Evolutionary conservation across 2,329 filamentous ascomycete species (phyloP).

Genomic region (Magnaporthiopsis incrustans): DNA sequence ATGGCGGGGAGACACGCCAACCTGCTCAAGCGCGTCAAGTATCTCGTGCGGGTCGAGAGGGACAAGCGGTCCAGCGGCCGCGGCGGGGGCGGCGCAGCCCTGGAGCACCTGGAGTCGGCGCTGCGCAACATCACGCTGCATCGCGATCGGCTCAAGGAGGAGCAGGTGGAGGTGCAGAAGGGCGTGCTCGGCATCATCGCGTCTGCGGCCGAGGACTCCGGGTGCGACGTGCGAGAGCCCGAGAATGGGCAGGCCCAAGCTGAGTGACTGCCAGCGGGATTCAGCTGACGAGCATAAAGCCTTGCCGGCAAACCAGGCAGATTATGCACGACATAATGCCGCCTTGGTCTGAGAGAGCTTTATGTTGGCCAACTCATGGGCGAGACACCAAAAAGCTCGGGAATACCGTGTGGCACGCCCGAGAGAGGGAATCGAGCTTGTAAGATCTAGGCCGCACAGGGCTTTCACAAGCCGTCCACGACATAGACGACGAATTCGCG

Average conservation of each 20-base stretch:
- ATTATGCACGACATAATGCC: not conserved
- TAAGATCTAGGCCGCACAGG: not conserved
- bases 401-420: no score
- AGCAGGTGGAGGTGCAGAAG: not conserved
- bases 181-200: not conserved
- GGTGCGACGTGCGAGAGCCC: not conserved
- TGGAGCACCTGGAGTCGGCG: not conserved
- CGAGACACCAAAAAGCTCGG: not conserved
- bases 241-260: not conserved
- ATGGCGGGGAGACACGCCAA: not conserved
- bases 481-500: not conserved
- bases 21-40: constrained; percentile 5
- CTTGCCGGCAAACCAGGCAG: not conserved
- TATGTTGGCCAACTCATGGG: not conserved
- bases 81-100: not conserved
- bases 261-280: not conserved
- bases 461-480: not conserved
- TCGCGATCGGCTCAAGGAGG: not conserved
- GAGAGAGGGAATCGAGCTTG: not conserved
- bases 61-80: not conserved
- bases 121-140: not conserved
- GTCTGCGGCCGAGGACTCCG: not conserved
- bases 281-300: not conserved
- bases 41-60: not conserved
- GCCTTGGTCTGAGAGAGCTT: not conserved